phyloP scores from a whole-genome alignment of 2,329 filamentous ascomycete species.

The Amauroascus niger region DNA sequence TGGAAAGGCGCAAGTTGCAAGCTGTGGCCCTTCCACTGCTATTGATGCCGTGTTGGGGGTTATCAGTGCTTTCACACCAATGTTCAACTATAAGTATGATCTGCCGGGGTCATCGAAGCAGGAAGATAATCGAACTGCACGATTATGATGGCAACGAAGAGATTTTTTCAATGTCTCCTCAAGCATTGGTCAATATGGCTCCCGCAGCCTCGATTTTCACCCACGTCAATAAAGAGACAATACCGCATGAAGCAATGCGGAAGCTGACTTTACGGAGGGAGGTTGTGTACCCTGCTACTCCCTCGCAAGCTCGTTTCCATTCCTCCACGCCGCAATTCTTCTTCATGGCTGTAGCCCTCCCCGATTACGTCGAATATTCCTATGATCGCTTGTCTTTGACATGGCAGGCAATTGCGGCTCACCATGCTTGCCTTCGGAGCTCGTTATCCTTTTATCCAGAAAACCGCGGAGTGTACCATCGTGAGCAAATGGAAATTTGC shows the following conservation, averaged over 20 bases:
- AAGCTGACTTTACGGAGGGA: not conserved
- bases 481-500: not conserved
- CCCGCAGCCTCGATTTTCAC: not conserved
- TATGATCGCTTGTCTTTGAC: slow-evolving; percentile 3
- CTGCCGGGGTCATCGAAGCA: not conserved
- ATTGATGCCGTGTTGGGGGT: no score
- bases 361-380: not conserved
- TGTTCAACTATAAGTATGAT: not conserved
- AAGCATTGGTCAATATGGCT: not conserved
- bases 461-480: not conserved
- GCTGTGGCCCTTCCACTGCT: no score
- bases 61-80: no score
- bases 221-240: not conserved
- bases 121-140: not conserved
- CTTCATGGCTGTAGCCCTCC: not conserved
- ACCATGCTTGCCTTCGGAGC: slow-evolving; percentile 4
- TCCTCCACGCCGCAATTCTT: not conserved
- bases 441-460: not conserved
- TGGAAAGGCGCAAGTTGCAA: no score
- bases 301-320: not conserved
- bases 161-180: not conserved
- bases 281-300: not conserved
- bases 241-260: not conserved
- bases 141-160: not conserved
- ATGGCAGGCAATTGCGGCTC: slow-evolving; percentile 8